Conservation (phyloP, 495 filamentous ascomycete genomes). For the Margaritispora aquatica region DNA sequence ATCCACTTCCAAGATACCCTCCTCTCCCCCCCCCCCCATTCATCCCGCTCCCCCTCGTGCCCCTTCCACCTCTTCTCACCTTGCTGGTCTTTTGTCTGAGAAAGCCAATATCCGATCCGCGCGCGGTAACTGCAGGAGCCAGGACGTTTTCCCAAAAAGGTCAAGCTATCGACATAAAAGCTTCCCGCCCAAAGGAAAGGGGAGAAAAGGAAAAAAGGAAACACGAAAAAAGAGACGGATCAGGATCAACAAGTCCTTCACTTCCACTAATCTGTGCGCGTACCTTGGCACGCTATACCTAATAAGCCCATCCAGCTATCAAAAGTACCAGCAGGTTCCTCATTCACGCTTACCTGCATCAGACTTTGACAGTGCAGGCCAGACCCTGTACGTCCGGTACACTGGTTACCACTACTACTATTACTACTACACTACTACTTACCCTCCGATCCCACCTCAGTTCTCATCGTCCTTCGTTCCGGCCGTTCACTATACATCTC, state of each 20-base stretch:
- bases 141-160: not conserved
- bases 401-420: not conserved
- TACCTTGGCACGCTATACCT: not conserved
- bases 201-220: no score
- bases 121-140: not conserved
- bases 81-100: no score
- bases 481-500: conserved; percentile 16
- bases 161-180: not conserved
- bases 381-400: not conserved
- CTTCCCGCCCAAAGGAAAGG: not conserved
- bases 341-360: conserved; percentile 9
- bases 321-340: not conserved
- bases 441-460: not conserved
- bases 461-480: conserved; percentile 13
- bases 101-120: not conserved
- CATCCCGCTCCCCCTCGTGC: no score
- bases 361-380: conserved; percentile 11
- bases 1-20: not conserved
- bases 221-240: conserved; percentile 1
- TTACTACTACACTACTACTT: not conserved
- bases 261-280: not conserved
- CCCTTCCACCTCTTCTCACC: no score
- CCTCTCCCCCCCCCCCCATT: no score
- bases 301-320: no score
- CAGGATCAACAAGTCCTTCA: conserved; percentile 7